These are phyloP conservation scores for Physcomitrellopsis africana DNA, from an alignment of 225 moss, liverwort and hornwort species.

Conservation along the genomic window DNA sequence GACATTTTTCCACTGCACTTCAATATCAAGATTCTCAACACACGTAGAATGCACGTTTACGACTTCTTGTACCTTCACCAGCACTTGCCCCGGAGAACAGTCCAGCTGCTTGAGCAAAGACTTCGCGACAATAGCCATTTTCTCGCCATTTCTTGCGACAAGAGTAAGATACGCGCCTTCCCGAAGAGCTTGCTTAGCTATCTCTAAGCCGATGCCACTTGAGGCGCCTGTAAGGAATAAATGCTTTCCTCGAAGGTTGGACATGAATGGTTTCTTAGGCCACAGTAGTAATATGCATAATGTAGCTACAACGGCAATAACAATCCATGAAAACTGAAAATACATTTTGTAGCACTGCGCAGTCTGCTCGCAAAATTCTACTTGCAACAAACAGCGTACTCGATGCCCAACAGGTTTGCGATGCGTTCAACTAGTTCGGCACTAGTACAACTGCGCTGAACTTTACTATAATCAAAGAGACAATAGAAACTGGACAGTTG, in stretches of 20 bases:
- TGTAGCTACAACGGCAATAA: slow-evolving; percentile 26
- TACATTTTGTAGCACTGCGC: slow-evolving; percentile 10
- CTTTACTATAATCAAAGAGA: slow-evolving; percentile 1
- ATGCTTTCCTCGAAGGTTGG: slow-evolving; percentile 64
- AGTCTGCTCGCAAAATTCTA: slow-evolving; percentile 5
- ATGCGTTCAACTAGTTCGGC: slow-evolving; percentile 13
- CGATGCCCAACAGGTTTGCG: too few relatives aligned
- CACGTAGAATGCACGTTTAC: not conserved
- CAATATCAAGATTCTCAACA: not conserved
- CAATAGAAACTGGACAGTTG: not conserved
- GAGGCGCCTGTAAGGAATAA: slow-evolving; percentile 89
- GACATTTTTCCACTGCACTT: not conserved
- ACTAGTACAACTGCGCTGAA: not conserved
- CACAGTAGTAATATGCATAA: slow-evolving; percentile 30
- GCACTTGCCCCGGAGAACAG: slow-evolving; percentile 46
- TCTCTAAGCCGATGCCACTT: slow-evolving; percentile 78
- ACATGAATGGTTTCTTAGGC: slow-evolving; percentile 59
- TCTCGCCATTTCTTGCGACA: slow-evolving; percentile 64
- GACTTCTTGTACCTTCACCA: slow-evolving; percentile 56
- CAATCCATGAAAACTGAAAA: slow-evolving; percentile 31
- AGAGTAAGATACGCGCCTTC: slow-evolving; percentile 87
- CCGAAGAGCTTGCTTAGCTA: slow-evolving; percentile 55
- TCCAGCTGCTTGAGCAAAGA: slow-evolving; percentile 52
- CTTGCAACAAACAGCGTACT: slow-evolving; percentile 4
- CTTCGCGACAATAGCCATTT: slow-evolving; percentile 43